These are phyloP conservation scores for Mortierella sp. DNA, from an alignment of 371 early-diverging fungal genomes.

Conservation along the genomic window DNA sequence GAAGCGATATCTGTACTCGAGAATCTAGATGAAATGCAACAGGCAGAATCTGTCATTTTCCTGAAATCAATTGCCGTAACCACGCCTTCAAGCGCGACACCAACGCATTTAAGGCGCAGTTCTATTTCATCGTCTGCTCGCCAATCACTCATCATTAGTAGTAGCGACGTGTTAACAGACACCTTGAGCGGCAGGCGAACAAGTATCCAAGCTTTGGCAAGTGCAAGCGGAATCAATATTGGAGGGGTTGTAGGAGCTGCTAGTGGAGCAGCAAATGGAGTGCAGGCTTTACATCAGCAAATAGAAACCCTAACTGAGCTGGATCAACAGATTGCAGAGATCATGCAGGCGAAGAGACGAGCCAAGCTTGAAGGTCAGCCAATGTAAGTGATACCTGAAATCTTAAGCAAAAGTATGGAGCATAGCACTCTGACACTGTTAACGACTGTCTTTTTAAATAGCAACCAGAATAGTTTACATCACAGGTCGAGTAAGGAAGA, in stretches of 20 bases:
- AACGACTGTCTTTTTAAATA: no score
- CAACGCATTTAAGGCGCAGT: constrained; percentile 12
- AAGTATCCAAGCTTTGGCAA: constrained; percentile 2
- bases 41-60: constrained; percentile 25
- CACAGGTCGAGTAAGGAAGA: neutral
- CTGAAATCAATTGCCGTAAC: constrained; percentile 12
- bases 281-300: neutral
- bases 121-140: neutral
- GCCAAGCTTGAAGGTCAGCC: neutral
- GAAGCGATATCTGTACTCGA: constrained; percentile 41
- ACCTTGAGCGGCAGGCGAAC: constrained; percentile 1
- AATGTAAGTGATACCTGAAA: constrained; percentile 2
- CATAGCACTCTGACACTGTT: no score
- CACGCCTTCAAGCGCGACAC: neutral
- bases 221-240: neutral
- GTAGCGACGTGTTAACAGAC: constrained; percentile 5
- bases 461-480: neutral
- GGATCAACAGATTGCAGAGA: constrained; percentile 51
- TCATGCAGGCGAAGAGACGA: constrained; percentile 26
- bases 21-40: constrained; percentile 47
- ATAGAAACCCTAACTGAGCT: constrained; percentile 13
- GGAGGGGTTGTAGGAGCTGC: neutral
- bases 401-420: no score
- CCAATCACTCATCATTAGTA: neutral
- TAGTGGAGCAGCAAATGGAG: neutral